phyloP scores from a whole-genome alignment of 148 eudicot genomes.

The Salicornia ramosissima region DNA sequence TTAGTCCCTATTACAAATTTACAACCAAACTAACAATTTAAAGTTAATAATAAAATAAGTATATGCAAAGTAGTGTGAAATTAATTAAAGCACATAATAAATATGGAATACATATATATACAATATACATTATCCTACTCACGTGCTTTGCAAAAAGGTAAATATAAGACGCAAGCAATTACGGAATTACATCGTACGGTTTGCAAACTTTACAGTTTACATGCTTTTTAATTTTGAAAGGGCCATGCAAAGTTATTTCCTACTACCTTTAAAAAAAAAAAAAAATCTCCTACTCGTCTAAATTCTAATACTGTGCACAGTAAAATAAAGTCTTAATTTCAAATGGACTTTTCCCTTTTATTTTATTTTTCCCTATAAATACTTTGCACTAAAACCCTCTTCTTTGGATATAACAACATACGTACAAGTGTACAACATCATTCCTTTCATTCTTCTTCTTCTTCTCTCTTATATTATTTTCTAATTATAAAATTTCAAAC shows the following conservation, averaged over 20 bases:
- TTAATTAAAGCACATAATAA: too few relatives aligned
- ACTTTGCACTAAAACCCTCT: not conserved
- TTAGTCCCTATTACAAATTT: too few relatives aligned
- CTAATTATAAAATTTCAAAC: not conserved
- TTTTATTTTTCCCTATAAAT: constrained; percentile 19
- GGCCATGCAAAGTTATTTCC: not conserved
- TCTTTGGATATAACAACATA: too few relatives aligned
- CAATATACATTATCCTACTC: constrained; percentile 5
- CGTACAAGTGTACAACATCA: too few relatives aligned
- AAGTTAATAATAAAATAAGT: too few relatives aligned
- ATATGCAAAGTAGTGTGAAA: not conserved
- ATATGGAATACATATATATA: constrained; percentile 3
- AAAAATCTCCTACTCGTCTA: too few relatives aligned
- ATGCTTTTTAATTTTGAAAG: too few relatives aligned
- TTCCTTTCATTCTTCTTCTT: not conserved
- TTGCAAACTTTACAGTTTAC: too few relatives aligned
- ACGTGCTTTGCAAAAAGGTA: not conserved
- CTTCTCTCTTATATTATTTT: not conserved
- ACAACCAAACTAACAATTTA: too few relatives aligned
- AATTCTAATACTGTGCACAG: not conserved
- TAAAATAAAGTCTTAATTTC: too few relatives aligned
- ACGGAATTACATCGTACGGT: constrained; percentile 29
- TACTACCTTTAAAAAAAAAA: too few relatives aligned
- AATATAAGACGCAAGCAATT: constrained; percentile 29
- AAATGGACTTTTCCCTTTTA: constrained; percentile 9